phyloP scores from a whole-genome alignment of 345 rosid species.

The Brassica rapa region DNA sequence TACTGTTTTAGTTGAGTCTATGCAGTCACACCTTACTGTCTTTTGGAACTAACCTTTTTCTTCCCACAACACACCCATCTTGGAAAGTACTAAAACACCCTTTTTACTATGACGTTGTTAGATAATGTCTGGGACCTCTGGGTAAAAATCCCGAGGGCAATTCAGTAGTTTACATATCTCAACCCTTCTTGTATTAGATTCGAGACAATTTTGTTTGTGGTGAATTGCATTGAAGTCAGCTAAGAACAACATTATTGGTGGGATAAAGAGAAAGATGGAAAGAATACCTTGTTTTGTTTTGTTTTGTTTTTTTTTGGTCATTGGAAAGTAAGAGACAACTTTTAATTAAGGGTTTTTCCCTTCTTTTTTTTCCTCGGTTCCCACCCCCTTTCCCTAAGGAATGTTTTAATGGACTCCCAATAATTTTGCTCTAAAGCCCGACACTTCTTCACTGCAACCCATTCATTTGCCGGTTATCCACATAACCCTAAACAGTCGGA shows the following conservation, averaged over 20 bases:
- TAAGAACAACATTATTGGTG: background rate
- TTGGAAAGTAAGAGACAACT: no score
- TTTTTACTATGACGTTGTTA: background rate
- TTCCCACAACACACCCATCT: background rate
- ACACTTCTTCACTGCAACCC: conserved; percentile 33
- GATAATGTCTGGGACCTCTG: background rate
- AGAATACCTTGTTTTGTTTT: no score
- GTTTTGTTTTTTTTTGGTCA: no score
- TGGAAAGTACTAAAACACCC: background rate
- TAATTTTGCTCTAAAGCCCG: background rate
- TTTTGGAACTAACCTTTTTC: conserved; percentile 12
- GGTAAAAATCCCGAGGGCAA: background rate
- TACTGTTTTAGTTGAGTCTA: conserved; percentile 24
- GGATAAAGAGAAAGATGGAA: no score
- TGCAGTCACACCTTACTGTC: conserved; percentile 30
- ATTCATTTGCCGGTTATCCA: conserved; percentile 29
- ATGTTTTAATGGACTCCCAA: no score
- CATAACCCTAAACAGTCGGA: background rate
- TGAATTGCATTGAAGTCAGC: conserved; percentile 10
- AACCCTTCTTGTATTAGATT: background rate
- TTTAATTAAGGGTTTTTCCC: no score
- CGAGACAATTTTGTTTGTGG: background rate
- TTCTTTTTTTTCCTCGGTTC: no score
- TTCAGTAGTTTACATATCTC: background rate
- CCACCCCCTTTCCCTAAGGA: no score